Evolutionary conservation across 2,329 filamentous ascomycete species (phyloP), one percentile per base, ranked within the genome.

Genomic region (Metarhizium rileyi): DNA sequence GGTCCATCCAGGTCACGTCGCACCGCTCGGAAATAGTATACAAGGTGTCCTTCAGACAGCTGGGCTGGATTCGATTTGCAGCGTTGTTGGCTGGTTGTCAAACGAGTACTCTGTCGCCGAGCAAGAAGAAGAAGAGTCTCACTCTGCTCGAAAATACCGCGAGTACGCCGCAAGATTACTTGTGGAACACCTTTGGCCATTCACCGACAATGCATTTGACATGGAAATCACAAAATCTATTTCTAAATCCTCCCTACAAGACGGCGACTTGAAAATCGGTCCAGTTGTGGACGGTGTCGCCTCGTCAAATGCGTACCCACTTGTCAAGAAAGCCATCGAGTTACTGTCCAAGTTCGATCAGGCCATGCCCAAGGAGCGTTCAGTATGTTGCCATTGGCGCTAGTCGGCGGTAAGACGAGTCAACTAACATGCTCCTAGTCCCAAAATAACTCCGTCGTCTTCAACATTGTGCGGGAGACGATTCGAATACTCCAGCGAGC

Each of bases 391-490:
- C 10, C 20, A 23, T 16, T 16, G 12, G 22, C 22, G 20, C 22
- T 25, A 20, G 23, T 42, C 16, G 18, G 3, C 10, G 20, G 25
- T 23, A 22, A 42, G 14, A 7, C n/a, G 22, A 25, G 18, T 25
- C 16, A 6, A 35, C 61, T 60, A 27, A 63, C 52, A 2, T n/a
- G 28, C 12, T 6, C 7, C 23, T 10, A 65, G 62, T 55, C 59
- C 18, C 63, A 77, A 54, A 77, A 77, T 50, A 80, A 75, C 46
- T 69, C 75, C 0, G 74, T 81, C 1, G 70, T 82, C 5, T 81
- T 77, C 63, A 77, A 73, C 48, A 93, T 97, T 56, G 88, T 98
- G 25, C 86, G 91, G 60, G 88, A 94, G 66, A 93, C 90, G 2
- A 96, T 90, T 0, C 71, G 84, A 47, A 90, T 90, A 3, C 78